phyloP scores from a whole-genome alignment of 495 filamentous ascomycete species.

The Elaphomyces granulatus region DNA sequence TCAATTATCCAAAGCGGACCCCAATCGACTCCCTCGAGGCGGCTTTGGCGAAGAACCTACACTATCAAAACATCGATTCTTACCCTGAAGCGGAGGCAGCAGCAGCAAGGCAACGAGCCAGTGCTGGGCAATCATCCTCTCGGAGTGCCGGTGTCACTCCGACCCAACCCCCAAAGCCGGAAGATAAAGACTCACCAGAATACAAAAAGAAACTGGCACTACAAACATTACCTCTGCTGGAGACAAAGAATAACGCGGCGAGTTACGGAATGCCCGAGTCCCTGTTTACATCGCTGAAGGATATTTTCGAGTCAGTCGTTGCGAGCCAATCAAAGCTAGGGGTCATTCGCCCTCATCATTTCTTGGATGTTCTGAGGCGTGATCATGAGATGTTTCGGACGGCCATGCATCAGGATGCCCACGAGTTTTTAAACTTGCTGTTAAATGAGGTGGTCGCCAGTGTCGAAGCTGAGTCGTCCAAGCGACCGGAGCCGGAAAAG shows the following conservation, averaged over 20 bases:
- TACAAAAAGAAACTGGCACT: conserved; percentile 94
- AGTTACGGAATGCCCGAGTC: conserved; percentile 91
- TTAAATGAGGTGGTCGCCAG: conserved; percentile 94
- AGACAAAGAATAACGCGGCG: conserved; percentile 60
- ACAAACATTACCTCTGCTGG: conserved; percentile 69
- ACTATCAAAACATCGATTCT: conserved; percentile 32
- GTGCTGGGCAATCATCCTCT: conserved; percentile 20
- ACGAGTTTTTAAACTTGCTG: conserved; percentile 89
- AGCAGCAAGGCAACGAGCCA: conserved; percentile 31
- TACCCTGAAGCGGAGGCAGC: conserved; percentile 28
- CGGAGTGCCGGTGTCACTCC: conserved; percentile 36
- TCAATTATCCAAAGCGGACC: conserved; percentile 69
- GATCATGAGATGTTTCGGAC: conserved; percentile 97
- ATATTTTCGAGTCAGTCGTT: conserved; percentile 88
- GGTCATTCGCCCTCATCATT: conserved; percentile 83
- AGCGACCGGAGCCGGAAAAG: conserved; percentile 27
- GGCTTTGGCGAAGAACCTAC: conserved; percentile 29
- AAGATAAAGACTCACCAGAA: conserved; percentile 71
- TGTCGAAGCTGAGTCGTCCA: conserved; percentile 68
- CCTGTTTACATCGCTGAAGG: conserved; percentile 84
- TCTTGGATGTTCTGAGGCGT: conserved; percentile 80
- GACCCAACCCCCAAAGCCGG: conserved; percentile 53
- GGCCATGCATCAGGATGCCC: conserved; percentile 95
- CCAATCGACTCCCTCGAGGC: conserved; percentile 39
- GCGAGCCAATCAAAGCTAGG: conserved; percentile 70